These are phyloP conservation scores for Arthrobotrys megalospora DNA, from an alignment of 2,329 filamentous ascomycete species.

Conservation along the genomic window DNA sequence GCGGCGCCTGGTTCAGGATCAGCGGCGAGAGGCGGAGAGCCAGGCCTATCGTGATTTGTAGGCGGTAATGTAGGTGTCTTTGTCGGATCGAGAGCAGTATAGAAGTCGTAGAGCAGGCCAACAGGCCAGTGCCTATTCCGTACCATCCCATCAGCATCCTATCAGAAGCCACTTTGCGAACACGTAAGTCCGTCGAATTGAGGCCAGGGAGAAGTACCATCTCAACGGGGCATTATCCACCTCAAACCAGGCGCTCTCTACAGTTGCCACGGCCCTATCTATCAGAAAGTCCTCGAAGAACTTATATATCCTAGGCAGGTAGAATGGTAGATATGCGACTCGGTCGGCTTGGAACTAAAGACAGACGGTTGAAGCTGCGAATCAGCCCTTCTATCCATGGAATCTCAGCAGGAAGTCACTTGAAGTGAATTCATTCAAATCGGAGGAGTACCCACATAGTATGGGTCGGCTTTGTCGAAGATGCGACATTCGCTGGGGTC, in stretches of 20 bases:
- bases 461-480: conserved; percentile 63
- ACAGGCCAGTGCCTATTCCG: conserved; percentile 74
- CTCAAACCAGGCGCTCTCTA: conserved; percentile 70
- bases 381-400: conserved; percentile 50
- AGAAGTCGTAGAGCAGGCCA: conserved; percentile 79
- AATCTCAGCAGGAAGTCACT: conserved; percentile 42
- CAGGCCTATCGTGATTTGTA: conserved; percentile 57
- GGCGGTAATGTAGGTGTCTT: conserved; percentile 66
- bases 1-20: conserved; percentile 64
- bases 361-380: conserved; percentile 41
- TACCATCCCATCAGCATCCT: neutral
- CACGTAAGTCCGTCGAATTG: neutral
- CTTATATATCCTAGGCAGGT: conserved; percentile 75
- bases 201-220: conserved; percentile 68
- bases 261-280: conserved; percentile 70
- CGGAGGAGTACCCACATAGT: conserved; percentile 62
- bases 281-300: conserved; percentile 76
- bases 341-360: conserved; percentile 74
- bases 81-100: conserved; percentile 73
- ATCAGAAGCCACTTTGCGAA: neutral
- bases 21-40: conserved; percentile 54
- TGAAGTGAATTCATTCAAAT: conserved; percentile 4
- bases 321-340: conserved; percentile 78
- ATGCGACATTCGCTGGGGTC: conserved; percentile 64
- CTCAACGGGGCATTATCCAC: conserved; percentile 79